These are phyloP conservation scores for Leccinum subrobustum DNA, from an alignment of 1,284 basidiomycete species.

Conservation along the genomic window DNA sequence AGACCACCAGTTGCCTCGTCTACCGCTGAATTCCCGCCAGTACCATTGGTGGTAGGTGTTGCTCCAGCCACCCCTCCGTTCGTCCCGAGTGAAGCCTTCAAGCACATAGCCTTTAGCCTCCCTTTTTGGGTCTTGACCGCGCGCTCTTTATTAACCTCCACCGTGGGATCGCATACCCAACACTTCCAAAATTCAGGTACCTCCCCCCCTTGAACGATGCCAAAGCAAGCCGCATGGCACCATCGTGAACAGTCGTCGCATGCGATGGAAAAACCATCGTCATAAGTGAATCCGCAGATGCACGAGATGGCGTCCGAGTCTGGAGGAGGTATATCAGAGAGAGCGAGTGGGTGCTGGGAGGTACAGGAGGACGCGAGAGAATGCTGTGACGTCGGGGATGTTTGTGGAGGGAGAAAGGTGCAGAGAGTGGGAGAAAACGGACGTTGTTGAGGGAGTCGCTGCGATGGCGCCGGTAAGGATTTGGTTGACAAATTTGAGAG, in stretches of 20 bases:
- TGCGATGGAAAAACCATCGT: slow-evolving; percentile 91
- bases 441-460: slow-evolving; percentile 21
- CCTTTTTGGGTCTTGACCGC: slow-evolving; percentile 47
- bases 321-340: slow-evolving; percentile 23
- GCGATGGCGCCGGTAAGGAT: slow-evolving; percentile 10
- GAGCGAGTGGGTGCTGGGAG: slow-evolving; percentile 19
- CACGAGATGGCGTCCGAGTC: slow-evolving; percentile 59
- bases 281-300: slow-evolving; percentile 72
- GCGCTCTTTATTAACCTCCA: slow-evolving; percentile 43
- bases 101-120: slow-evolving; percentile 26
- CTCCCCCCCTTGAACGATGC: slow-evolving; percentile 57
- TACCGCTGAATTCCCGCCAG: slow-evolving; percentile 3
- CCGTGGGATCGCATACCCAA: slow-evolving; percentile 55
- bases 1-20: slow-evolving; percentile 18
- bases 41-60: slow-evolving; percentile 15
- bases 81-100: slow-evolving; percentile 26
- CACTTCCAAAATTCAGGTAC: slow-evolving; percentile 78
- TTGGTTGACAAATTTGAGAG: slow-evolving; percentile 15
- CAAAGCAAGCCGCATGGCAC: slow-evolving; percentile 90
- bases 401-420: slow-evolving; percentile 14
- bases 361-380: slow-evolving; percentile 23
- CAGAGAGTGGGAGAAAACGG: slow-evolving; percentile 22
- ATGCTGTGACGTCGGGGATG: slow-evolving; percentile 16
- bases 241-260: slow-evolving; percentile 89
- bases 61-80: slow-evolving; percentile 19